Evolutionary conservation across 2,329 filamentous ascomycete genomes (phyloP).

Genomic region (Aspergillus melleus): DNA sequence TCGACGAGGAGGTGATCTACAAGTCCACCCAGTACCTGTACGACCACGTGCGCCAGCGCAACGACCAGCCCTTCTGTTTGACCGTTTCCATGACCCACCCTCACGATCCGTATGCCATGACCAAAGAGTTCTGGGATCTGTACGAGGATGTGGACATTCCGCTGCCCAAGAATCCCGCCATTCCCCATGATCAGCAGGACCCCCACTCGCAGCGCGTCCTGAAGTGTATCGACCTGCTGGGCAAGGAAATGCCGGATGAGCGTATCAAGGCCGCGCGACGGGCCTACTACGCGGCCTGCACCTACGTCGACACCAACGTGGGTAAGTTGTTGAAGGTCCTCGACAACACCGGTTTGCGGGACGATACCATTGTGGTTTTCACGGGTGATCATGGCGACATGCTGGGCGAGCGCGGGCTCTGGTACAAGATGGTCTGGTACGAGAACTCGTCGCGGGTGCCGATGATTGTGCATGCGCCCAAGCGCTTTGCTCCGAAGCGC

Average conservation of each 20-base stretch:
- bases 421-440: constrained; percentile 98
- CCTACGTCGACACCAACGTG: constrained; percentile 91
- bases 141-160: constrained; percentile 89
- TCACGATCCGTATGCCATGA: constrained; percentile 93
- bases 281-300: constrained; percentile 90
- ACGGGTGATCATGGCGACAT: constrained; percentile 94
- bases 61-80: constrained; percentile 76
- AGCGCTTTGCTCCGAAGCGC: constrained; percentile 71
- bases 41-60: constrained; percentile 81
- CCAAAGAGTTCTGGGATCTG: constrained; percentile 87
- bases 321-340: constrained; percentile 77
- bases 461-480: constrained; percentile 78
- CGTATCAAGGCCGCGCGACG: constrained; percentile 82
- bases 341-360: constrained; percentile 74
- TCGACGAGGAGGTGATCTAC: constrained; percentile 95
- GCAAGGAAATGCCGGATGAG: constrained; percentile 78
- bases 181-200: constrained; percentile 80
- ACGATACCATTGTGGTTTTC: constrained; percentile 90
- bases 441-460: constrained; percentile 89
- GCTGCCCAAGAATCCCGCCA: constrained; percentile 69
- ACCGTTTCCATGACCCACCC: constrained; percentile 93
- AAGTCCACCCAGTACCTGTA: constrained; percentile 86
- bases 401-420: constrained; percentile 87
- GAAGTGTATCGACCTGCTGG: constrained; percentile 83
- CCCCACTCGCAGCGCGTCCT: constrained; percentile 83